Evolutionary conservation across 2,329 filamentous ascomycete genomes (phyloP), one percentile per base, ranked within the genome.

Genomic region (Dactylellina leptospora): DNA sequence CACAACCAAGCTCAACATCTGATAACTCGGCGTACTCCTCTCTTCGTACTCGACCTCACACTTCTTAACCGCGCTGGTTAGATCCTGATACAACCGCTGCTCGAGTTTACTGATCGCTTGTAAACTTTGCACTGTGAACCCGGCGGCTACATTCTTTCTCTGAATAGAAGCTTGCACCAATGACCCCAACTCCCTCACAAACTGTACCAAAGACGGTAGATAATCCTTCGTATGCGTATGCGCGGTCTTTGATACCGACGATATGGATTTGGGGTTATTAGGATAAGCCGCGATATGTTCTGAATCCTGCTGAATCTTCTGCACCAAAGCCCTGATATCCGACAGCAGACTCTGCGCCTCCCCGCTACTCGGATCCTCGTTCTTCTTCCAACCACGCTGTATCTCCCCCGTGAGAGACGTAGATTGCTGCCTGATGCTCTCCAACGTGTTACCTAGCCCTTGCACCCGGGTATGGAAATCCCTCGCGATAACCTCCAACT

Each of bases 241-340:
- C 16, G 87, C 87, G 80, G 88, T 86, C 76, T 88, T 86, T 10
- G 86, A 88, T 11, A 86, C 84, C 74, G 85, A 85, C 4, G 85
- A 82, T 38, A 87, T 81, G 3, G 85, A 84, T 75, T 88, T 88
- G n/a, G 88, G 82, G 40, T 88, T 88, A 74, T 86, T 86, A 0
- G 86, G 82, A 74, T 92, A 88, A 4, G 85, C 84, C 45, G 92
- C 82, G 9, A 92, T 87, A 75, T 91, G 88, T 75, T 92, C 89
- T 77, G 92, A 91, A 79, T 97, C 95, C 4, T 89, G 90, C 50
- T 88, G 87, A 53, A 99, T 90, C 80, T 97, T 97, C 76, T 88
- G 92, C 55, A 88, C 88, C 61, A 97, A 84, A 0, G 91, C 89
- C 78, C 93, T 89, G 44, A 97, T 92, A 78, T 97, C 95, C 73